Evolutionary conservation across 192 early-diverging fungal species (phyloP).

Genomic region (Coemansia sp.): DNA sequence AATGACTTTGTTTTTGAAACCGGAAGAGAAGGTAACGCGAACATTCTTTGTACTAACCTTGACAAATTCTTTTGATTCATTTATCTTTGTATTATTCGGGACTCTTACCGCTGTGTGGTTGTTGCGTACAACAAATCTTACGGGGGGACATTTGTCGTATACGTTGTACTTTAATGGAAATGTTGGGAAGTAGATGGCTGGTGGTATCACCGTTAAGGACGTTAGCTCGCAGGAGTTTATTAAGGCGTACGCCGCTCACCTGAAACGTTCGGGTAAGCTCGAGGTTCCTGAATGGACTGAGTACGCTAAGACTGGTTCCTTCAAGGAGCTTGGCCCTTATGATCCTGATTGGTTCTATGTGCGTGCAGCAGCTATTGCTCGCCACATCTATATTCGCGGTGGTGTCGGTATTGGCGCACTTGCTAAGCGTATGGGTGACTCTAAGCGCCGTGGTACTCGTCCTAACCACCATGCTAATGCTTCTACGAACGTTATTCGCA

Average conservation of each 20-base stretch:
- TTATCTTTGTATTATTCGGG: neutral
- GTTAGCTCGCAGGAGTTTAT: conserved; percentile 93
- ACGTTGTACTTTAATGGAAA: too few relatives aligned
- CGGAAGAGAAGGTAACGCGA: too few relatives aligned
- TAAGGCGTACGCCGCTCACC: conserved; percentile 97
- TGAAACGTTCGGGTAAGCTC: conserved; percentile 98
- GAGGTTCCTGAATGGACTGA: conserved; percentile 99
- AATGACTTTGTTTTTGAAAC: too few relatives aligned
- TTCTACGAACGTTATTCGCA: conserved; percentile 92
- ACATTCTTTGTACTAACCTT: neutral
- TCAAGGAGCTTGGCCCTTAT: conserved; percentile 97
- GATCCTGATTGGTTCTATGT: conserved; percentile 99
- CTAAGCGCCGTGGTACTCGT: conserved; percentile 87
- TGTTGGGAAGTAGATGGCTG: conserved; percentile 41
- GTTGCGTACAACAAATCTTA: too few relatives aligned
- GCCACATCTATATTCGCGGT: conserved; percentile 95
- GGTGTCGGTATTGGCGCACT: conserved; percentile 93
- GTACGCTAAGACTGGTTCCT: conserved; percentile 95
- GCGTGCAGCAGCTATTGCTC: conserved; percentile 92
- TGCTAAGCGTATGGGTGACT: conserved; percentile 91
- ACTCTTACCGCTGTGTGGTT: too few relatives aligned
- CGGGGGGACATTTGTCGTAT: conserved; percentile 1
- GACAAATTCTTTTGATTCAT: neutral
- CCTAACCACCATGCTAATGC: conserved; percentile 87
- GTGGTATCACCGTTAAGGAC: conserved; percentile 95